Base-by-base conservation (phyloP, 148 eudicot species). In the Chenopodium suecicum region DNA sequence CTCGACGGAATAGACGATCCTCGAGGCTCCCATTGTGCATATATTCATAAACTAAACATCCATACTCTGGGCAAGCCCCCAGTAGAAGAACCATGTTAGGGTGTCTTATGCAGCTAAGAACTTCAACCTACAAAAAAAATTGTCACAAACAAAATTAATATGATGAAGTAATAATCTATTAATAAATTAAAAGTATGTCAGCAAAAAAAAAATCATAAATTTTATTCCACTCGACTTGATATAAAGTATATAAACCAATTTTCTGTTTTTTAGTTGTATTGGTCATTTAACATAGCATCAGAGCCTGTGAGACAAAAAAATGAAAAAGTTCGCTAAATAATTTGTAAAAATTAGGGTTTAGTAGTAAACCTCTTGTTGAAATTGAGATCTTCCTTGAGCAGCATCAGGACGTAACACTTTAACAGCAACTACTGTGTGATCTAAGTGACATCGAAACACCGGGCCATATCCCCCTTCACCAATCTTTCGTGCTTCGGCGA, bases 381-480 rank as follows among this genome's bases (percentile, higher is more conserved):
- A 93, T 70, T 95, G 98, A 25, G 97, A 91, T 79, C 94, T 89
- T 81, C 99, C 99, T 78, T 94, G 97, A 84, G 97, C 96, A 46
- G 99, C 98, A 88, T 95, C 99, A 12, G 99, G 99, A 13, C 99
- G 98, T 9, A 95, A 90, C 78, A 95, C 97, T 78, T 95, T 95
- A 44, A 95, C 90, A 9, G 99, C 99, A 22, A 85, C 94, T 23
- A 84, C 88, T 0, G 98, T 95, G 50, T 95, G 97, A 83, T 94
- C 94, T 70, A 95, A 75, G 69, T 85, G 65, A 82, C 97, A 91
- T 82, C 81, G 90, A 71, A 83, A 95, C 1, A 93, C 99, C 11
- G 99, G 98, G 5, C 99, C 99, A 82, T 95, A 95, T 73, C 99
- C 99, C 1, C 99, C 99, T 88, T 95, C 99, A 13, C 99, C 99